Base-by-base conservation (phyloP, 306 rosid species). In the Luffa acutangula region DNA sequence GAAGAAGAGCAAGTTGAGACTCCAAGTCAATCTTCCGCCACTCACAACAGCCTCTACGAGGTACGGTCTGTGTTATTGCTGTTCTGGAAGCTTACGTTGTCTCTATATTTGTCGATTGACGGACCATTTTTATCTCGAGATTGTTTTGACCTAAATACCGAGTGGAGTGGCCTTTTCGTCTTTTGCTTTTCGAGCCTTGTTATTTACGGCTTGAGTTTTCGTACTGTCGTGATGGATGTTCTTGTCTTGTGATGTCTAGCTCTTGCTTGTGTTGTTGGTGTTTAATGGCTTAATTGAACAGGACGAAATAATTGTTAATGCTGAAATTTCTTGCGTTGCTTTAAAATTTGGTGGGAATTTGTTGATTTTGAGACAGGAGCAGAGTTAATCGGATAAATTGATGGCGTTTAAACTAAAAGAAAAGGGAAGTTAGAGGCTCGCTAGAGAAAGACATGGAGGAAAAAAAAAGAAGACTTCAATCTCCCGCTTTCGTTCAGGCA, bases 21-120 rank as follows among this genome's bases (percentile, higher is more conserved):
- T 80, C 82, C 78, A n/a, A 75, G 39, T 34, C 75, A 53, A 37
- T 42, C 83, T 71, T 53, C 89, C 39, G 56, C 84, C 4, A 12
- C 51, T 11, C 79, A 66, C 10, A 88, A 84, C 62, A 72, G 85
- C 34, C 96, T 93, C 79, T 93, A 93, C 80, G 87, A 90, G 90
- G 97, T 90, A 82, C 37, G 1, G 14, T 8, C 6, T 46, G 13
- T 2, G 9, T 45, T 13, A n/a, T 70, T 5, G 8, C 0, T 70
- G 37, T 43, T 45, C 20, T 18, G 49, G 74, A 42, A 4, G 1
- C 9, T 42, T 36, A 1, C 39, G 5, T 0, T 14, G 70, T 64
- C 8, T 60, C 5, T 60, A 11, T 60, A 31, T 60, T 10, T 69
- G 52, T 67, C 4, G 51, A 25, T 67, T 25, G 53, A 69, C 5